A percentile compares a stretch with the other conserved stretches of the same genome.
These are phyloP conservation scores for Lecanoromycetidae sp. DNA, from an alignment of 2,329 filamentous ascomycete species.

Conservation along the genomic window DNA sequence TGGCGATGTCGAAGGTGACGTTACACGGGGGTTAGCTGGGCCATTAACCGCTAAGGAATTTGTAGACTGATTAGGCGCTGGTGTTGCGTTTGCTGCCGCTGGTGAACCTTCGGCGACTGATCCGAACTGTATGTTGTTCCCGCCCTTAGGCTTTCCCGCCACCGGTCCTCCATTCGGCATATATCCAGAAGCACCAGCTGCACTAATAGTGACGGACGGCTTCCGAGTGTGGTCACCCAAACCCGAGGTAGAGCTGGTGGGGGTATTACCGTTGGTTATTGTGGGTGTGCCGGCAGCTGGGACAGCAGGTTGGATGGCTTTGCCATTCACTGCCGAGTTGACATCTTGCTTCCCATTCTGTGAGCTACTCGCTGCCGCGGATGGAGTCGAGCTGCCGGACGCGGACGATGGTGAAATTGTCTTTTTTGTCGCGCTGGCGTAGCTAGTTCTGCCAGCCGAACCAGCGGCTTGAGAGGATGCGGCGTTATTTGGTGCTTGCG, in stretches of 20 bases:
- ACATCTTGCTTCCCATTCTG: slow-evolving; percentile 50
- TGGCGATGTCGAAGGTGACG: slow-evolving; percentile 77
- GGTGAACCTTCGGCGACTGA: slow-evolving; percentile 55
- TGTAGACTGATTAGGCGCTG: slow-evolving; percentile 32
- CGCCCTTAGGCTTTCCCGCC: slow-evolving; percentile 33
- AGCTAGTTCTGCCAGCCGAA: slow-evolving; percentile 46
- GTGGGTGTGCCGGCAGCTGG: slow-evolving; percentile 47
- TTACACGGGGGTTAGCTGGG: slow-evolving; percentile 56
- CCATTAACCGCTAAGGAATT: slow-evolving; percentile 36
- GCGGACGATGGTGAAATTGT: slow-evolving; percentile 37
- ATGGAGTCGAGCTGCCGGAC: slow-evolving; percentile 38
- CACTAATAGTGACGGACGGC: slow-evolving; percentile 81
- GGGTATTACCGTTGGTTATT: slow-evolving; percentile 48
- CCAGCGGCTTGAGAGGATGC: slow-evolving; percentile 40
- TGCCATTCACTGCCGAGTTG: slow-evolving; percentile 75
- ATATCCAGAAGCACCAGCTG: slow-evolving; percentile 64
- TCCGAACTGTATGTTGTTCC: slow-evolving; percentile 45
- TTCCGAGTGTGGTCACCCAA: slow-evolving; percentile 62
- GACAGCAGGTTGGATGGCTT: slow-evolving; percentile 58
- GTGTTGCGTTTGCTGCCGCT: slow-evolving; percentile 50
- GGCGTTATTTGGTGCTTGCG: slow-evolving; percentile 17
- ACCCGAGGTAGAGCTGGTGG: slow-evolving; percentile 34
- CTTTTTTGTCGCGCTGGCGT: slow-evolving; percentile 52
- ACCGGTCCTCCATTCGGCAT: slow-evolving; percentile 64
- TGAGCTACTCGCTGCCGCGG: slow-evolving; percentile 39